A percentile compares a stretch with the other conserved stretches of the same genome.
phyloP scores from a whole-genome alignment of 2,329 filamentous ascomycete genomes.

The Sporothrix humicola region DNA sequence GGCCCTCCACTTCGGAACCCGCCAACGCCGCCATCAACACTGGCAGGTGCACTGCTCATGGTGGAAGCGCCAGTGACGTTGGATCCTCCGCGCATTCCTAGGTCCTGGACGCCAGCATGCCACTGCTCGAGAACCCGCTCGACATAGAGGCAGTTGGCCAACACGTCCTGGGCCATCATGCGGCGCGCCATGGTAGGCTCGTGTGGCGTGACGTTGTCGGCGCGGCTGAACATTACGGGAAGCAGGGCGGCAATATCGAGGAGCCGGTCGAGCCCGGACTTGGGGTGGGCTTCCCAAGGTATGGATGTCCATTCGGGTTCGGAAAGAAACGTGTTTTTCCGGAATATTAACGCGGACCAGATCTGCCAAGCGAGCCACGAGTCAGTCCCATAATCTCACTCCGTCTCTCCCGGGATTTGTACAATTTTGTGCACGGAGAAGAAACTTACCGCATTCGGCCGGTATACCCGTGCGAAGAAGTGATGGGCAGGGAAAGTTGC shows the following conservation, averaged over 20 bases:
- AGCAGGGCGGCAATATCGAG: conserved; percentile 58
- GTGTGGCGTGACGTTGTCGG: conserved; percentile 51
- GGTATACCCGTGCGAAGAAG: conserved; percentile 62
- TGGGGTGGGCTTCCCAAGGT: conserved; percentile 60
- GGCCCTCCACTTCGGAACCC: neutral
- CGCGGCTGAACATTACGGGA: conserved; percentile 54
- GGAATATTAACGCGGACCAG: conserved; percentile 55
- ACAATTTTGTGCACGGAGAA: neutral
- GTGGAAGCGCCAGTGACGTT: conserved; percentile 24
- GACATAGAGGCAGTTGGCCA: conserved; percentile 55
- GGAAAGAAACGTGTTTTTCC: conserved; percentile 58
- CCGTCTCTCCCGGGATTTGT: neutral
- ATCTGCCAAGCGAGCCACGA: conserved; percentile 44
- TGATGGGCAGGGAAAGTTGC: conserved; percentile 61
- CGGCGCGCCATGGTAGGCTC: conserved; percentile 51
- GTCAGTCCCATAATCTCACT: conserved; percentile 21
- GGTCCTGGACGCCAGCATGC: conserved; percentile 46
- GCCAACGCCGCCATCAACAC: neutral
- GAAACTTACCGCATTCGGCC: conserved; percentile 57
- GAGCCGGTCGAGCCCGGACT: conserved; percentile 57
- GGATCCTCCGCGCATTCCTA: conserved; percentile 36
- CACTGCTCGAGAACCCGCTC: conserved; percentile 57
- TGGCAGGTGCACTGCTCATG: conserved; percentile 11
- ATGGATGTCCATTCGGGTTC: conserved; percentile 57
- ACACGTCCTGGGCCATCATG: conserved; percentile 54